A percentile compares a stretch with the other conserved stretches of the same genome.
These are phyloP conservation scores for Backusella liffmaniae DNA, from an alignment of 192 early-diverging fungal genomes.

Conservation along the genomic window DNA sequence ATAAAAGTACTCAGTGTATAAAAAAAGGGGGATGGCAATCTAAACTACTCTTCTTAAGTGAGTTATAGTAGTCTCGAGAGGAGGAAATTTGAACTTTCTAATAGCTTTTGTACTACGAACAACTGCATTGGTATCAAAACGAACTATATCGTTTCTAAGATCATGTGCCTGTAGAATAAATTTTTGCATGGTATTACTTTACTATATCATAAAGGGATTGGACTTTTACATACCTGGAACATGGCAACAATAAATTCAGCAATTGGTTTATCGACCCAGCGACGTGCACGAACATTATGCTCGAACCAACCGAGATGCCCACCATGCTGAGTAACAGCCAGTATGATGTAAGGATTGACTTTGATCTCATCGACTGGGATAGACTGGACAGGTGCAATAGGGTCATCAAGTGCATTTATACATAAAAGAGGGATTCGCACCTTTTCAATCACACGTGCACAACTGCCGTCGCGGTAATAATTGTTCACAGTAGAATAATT, in stretches of 20 bases:
- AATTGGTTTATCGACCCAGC: slow-evolving; percentile 68
- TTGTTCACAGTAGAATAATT: slow-evolving; percentile 82
- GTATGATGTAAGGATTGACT: slow-evolving; percentile 75
- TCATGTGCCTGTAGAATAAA: neutral
- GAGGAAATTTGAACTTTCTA: slow-evolving; percentile 4
- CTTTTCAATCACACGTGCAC: slow-evolving; percentile 53
- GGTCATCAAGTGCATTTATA: slow-evolving; percentile 86
- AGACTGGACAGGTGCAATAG: slow-evolving; percentile 66
- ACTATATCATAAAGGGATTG: neutral
- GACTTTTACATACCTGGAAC: slow-evolving; percentile 17
- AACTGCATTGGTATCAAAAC: neutral
- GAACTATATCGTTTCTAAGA: neutral
- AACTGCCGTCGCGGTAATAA: slow-evolving; percentile 72
- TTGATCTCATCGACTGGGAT: slow-evolving; percentile 73
- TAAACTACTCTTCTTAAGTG: neutral
- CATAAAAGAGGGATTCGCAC: slow-evolving; percentile 83
- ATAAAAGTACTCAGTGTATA: neutral
- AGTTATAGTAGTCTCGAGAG: neutral
- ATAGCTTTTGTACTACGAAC: slow-evolving; percentile 1
- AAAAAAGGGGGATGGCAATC: neutral
- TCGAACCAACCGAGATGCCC: slow-evolving; percentile 92
- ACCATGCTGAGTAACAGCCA: slow-evolving; percentile 79
- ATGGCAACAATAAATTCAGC: slow-evolving; percentile 68
- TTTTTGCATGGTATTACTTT: neutral
- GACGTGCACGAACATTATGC: slow-evolving; percentile 40